phyloP scores from a whole-genome alignment of 176 grass and related monocot genomes.

The Triticum dicoccoides region DNA sequence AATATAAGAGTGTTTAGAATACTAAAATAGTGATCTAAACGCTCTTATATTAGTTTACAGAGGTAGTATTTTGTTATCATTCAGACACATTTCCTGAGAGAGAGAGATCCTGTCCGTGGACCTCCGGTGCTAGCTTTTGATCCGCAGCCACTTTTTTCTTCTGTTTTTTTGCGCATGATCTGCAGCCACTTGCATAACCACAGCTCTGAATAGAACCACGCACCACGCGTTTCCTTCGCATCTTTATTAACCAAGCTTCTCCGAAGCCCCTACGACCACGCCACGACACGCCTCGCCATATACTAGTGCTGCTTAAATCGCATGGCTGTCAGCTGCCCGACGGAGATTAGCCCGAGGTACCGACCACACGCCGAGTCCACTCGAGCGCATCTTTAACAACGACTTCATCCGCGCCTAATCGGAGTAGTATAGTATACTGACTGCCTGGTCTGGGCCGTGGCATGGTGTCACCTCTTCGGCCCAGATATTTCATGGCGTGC shows the following conservation, averaged over 20 bases:
- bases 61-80: too few species aligned
- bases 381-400: not conserved
- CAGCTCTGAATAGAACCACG: not conserved
- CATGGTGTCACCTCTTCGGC: not conserved
- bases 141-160: not conserved
- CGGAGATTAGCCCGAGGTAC: conserved; percentile 12
- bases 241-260: not conserved
- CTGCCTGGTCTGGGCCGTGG: not conserved
- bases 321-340: not conserved
- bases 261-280: not conserved
- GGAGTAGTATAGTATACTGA: not conserved
- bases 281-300: not conserved
- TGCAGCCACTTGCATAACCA: not conserved
- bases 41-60: too few species aligned
- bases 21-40: too few species aligned
- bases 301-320: too few species aligned
- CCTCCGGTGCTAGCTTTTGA: not conserved
- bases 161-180: not conserved
- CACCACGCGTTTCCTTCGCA: not conserved
- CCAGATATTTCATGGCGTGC: not conserved
- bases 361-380: not conserved
- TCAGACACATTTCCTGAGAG: too few species aligned
- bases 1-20: too few species aligned
- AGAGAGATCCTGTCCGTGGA: not conserved
- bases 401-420: conserved; percentile 5